Evolutionary conservation across 2,329 filamentous ascomycete species (phyloP).

Genomic region (Penicillium fuscoglaucum): DNA sequence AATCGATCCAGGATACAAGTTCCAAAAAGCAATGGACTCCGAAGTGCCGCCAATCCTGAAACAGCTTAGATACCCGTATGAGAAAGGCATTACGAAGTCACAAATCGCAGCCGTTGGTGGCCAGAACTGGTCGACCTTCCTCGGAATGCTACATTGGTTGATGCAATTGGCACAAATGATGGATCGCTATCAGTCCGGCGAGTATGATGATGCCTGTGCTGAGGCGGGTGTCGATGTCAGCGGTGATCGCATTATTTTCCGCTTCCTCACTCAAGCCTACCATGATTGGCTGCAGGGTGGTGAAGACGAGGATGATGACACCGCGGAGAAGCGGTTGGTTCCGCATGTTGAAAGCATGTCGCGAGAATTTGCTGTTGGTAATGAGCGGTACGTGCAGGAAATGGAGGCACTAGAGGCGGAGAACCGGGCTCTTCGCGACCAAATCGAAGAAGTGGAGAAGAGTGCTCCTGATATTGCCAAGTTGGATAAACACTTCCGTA

Average conservation of each 20-base stretch:
- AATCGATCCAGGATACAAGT: conserved; percentile 90
- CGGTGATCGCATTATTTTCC: conserved; percentile 89
- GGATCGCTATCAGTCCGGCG: conserved; percentile 73
- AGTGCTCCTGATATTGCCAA: conserved; percentile 79
- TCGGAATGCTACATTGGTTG: conserved; percentile 96
- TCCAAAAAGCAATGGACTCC: conserved; percentile 91
- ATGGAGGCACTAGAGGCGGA: conserved; percentile 84
- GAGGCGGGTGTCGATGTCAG: conserved; percentile 85
- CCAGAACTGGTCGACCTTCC: conserved; percentile 94
- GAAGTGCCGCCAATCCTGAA: conserved; percentile 92
- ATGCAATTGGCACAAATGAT: conserved; percentile 97
- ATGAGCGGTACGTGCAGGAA: conserved; percentile 80
- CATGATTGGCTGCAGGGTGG: conserved; percentile 92
- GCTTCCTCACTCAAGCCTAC: conserved; percentile 87
- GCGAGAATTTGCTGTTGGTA: conserved; percentile 78
- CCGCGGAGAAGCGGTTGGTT: conserved; percentile 72
- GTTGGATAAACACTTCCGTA: conserved; percentile 85
- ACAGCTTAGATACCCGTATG: conserved; percentile 90
- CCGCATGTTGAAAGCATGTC: conserved; percentile 90
- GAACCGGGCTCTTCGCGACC: conserved; percentile 74
- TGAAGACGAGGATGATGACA: conserved; percentile 83
- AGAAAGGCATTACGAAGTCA: conserved; percentile 93
- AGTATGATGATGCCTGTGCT: conserved; percentile 86
- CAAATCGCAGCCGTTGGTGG: conserved; percentile 93
- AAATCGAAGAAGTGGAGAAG: conserved; percentile 88